Evolutionary conservation across 2,329 filamentous ascomycete genomes (phyloP), one percentile per base, ranked within the genome.

Genomic region (Emmonsiellopsis sp.): DNA sequence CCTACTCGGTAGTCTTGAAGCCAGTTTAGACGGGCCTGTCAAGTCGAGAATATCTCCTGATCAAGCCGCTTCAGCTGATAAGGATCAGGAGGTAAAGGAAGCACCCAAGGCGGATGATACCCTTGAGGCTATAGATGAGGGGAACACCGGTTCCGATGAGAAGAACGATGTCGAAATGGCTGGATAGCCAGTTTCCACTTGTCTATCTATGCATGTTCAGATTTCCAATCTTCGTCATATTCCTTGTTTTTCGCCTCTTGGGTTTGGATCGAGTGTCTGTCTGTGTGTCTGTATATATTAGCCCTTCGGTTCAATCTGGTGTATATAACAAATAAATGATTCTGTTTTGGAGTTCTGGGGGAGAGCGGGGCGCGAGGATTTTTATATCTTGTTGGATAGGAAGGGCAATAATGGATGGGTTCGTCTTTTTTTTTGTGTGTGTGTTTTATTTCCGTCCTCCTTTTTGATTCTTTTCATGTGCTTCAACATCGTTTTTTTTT

Each of bases 1-100:
- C 63, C 59, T 78, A 34, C 62, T 78, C 31, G 74, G 73, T 37
- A 77, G 71, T 53, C 59, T 78, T 26, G 76, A 79, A 58, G 69
- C 68, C 26, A 74, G 75, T 52, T 57, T 76, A 41, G 58, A 58
- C 26, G 55, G 46, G 31, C 53, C 42, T 11, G 30, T 31, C 26
- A 35, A 42, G 4, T 11, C 4, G 5, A 7, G n/a, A 16, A 10
- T 31, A 20, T 13, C 38, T 11, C 26, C 5, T 30, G 10, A 43
- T 20, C 49, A 35, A 16, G 15, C 49, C 16, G 7, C 30, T 38
- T 30, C 44, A 15, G 7, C 13, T 8, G 49, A 52, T 32, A 26
- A 47, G 10, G 50, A 50, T 10, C 49, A 54, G n/a, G 31, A 50
- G 26, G 15, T 5, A 30, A 16, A 40, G 16, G 46, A 53, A 7